A percentile compares a stretch with the other conserved stretches of the same genome.
Conservation (phyloP, 2,329 filamentous ascomycete genomes). For the Colletotrichum lindemuthianum region DNA sequence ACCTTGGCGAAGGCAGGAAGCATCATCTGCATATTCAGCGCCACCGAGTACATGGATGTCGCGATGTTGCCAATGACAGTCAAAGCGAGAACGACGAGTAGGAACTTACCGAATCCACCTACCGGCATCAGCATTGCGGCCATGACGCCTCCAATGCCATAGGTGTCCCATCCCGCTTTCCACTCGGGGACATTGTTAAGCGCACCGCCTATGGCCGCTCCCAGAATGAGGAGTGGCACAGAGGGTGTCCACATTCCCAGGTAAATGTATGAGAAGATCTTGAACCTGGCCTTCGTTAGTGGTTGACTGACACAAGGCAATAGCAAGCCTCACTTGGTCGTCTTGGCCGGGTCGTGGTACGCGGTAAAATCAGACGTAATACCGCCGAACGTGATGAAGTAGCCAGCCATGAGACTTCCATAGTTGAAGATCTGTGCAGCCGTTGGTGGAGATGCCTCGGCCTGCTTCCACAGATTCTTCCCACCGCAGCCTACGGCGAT, state of each 20-base stretch:
- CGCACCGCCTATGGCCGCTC: constrained; percentile 51
- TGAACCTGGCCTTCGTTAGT: constrained; percentile 39
- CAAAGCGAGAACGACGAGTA: constrained; percentile 49
- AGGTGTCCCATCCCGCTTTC: constrained; percentile 43
- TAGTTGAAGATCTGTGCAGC: constrained; percentile 54
- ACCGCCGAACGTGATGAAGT: constrained; percentile 65
- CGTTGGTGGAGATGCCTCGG: constrained; percentile 49
- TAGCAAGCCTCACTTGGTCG: constrained; percentile 47
- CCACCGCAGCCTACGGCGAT: constrained; percentile 65
- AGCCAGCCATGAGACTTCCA: constrained; percentile 59
- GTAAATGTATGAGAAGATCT: constrained; percentile 61
- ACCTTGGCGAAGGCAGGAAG: constrained; percentile 46
- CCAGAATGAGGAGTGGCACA: constrained; percentile 49
- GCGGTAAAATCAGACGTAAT: constrained; percentile 67
- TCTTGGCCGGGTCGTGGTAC: constrained; percentile 58
- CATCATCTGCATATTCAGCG: constrained; percentile 53
- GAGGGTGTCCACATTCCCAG: constrained; percentile 53
- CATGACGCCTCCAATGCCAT: constrained; percentile 46
- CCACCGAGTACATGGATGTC: constrained; percentile 50
- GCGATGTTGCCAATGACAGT: constrained; percentile 51
- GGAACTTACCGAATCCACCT: constrained; percentile 48
- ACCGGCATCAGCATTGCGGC: constrained; percentile 45
- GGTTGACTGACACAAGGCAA: not conserved
- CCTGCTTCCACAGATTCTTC: constrained; percentile 58
- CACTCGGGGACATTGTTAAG: constrained; percentile 44